Base-by-base conservation (phyloP, 2,329 filamentous ascomycete genomes). In the Dactylellina haptotyla region DNA sequence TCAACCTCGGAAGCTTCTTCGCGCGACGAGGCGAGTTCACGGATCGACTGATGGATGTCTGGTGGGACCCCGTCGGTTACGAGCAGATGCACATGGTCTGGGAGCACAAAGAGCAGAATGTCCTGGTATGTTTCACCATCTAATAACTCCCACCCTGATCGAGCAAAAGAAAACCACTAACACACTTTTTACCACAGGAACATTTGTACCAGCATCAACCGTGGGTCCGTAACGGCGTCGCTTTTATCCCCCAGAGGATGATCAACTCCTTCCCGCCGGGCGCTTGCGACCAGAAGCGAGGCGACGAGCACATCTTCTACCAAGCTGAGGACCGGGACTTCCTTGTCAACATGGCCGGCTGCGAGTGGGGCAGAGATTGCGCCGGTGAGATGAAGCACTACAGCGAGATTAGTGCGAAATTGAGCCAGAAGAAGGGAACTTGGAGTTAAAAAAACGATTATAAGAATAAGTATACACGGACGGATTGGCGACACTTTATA, bases 81-180 rank as follows among this genome's bases (percentile, higher is more conserved):
- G 95, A 99, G 82, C 95, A 99, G 82, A 96, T 93, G 80, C 95
- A 99, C 81, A 97, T 97, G 93, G 87, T 95, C 75, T 99, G 95
- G 95, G 93, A 95, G 79, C 95, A 99, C 84, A 98, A 98, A 81
- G 95, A 99, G 81, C 95, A 99, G 82, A 93, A 98, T 79, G 92
- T 93, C 1, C 83, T 99, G 43, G 77, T 78, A 73, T 45, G 76
- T 56, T 8, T 26, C 9, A 43, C 2, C 30, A 20, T 30, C 53
- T 25, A 20, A 14, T 20, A 50, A 28, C 23, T 20, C 41, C n/a
- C 41, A 5, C 16, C 39, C 39, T 43, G 5, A 63, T 59, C 20
- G n/a, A 25, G 5, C 20, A 16, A 6, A 39, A 39, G 61, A 12
- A 6, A 56, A 30, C n/a, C 37, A 54, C 57, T 70, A 62, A 70